A percentile compares a stretch with the other conserved stretches of the same genome.
Conservation (phyloP, 1,139 yeast species). For the Candida sp. region DNA sequence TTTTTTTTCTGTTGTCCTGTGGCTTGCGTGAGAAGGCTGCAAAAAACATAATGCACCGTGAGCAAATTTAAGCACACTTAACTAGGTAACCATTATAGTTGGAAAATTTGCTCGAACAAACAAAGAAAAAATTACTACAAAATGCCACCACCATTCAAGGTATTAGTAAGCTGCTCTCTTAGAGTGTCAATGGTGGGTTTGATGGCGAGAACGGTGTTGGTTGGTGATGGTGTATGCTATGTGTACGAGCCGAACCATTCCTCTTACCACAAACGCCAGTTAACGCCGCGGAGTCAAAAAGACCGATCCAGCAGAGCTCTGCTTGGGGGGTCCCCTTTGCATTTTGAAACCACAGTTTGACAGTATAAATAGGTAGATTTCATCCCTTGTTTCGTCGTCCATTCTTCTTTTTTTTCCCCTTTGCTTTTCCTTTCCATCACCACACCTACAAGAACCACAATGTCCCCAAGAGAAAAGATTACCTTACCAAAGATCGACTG, state of each 20-base stretch:
- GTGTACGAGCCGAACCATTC: too few relatives aligned
- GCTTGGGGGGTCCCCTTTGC: too few relatives aligned
- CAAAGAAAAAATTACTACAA: background rate
- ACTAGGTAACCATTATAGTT: constrained; percentile 4
- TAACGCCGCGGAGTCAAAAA: too few relatives aligned
- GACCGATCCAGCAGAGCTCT: too few relatives aligned
- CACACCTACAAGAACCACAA: background rate
- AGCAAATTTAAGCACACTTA: background rate
- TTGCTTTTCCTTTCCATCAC: background rate
- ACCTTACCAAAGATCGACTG: constrained; percentile 45
- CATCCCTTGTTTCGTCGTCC: background rate
- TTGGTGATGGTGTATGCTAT: too few relatives aligned
- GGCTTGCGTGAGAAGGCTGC: background rate
- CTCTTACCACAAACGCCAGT: too few relatives aligned
- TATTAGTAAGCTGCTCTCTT: background rate
- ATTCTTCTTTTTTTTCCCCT: background rate
- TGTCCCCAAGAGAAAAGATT: constrained; percentile 17
- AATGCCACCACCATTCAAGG: background rate
- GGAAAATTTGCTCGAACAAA: constrained; percentile 1
- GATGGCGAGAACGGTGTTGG: too few relatives aligned
- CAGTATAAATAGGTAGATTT: background rate
- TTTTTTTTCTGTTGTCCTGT: background rate
- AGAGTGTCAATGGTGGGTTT: too few relatives aligned
- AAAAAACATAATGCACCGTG: background rate
- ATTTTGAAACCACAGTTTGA: background rate